Evolutionary conservation across 371 early-diverging fungal genomes (phyloP), one percentile per base, ranked within the genome.

Genomic region (Thermomucor indicae-seudaticae): DNA sequence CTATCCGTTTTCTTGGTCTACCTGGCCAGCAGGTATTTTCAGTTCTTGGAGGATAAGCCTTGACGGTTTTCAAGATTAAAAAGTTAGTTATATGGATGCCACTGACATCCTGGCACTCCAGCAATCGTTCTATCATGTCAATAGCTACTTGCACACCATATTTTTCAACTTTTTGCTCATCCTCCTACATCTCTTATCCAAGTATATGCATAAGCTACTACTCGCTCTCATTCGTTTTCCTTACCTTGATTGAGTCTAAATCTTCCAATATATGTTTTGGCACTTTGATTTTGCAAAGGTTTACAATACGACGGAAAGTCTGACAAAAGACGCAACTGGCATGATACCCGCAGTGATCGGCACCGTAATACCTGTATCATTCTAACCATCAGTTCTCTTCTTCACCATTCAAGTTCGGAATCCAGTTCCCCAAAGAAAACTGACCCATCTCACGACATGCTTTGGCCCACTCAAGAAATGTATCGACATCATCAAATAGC

Each of bases 261-360:
- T 66, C 83, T 4, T 67, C 66, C 37, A 77, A 51, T 19, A 97
- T 78, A 5, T 58, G 12, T 8, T 70, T 55, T 0, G 98, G 98
- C 11, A 97, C 92, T 12, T 64, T 56, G 28, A 92, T 83, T 56
- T 91, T 85, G 51, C 87, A 88, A 27, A 95, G 72, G 44, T 84
- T 79, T 43, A 86, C 87, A 72, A 96, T 88, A 22, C 96, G 75
- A 47, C 89, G 79, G 77, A 97, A 97, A 23, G 90, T 89, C 53
- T 84, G 87, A 62, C 88, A n/a, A n/a, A 93, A 31, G 81, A 85
- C 56, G 95, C 95, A 55, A 96, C 92, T 27, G 96, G 93, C 89
- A 97, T 86, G 46, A 97, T 86, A 17, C 95, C 93, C 4, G 98
- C 93, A 22, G 96, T 78, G 56, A 97, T 91, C 22, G 97, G 97